Evolutionary conservation across 169 alveolate species (phyloP).

Genomic region (Cryptosporidium ryanae): DNA sequence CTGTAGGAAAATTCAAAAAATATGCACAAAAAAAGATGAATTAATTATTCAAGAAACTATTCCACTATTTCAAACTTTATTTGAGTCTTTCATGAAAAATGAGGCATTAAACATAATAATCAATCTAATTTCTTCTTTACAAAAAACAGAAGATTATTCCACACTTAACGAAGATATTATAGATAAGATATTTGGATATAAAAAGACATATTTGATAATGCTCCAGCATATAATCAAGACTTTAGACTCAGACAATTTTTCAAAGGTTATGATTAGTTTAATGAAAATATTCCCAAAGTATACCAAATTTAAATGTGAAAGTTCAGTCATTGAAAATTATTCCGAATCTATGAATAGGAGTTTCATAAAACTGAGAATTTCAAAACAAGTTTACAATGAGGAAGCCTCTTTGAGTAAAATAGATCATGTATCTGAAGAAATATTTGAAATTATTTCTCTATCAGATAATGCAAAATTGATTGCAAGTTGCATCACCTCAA

Average conservation of each 20-base stretch:
- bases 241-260: slow-evolving; percentile 31
- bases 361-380: slow-evolving; percentile 16
- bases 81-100: slow-evolving; percentile 32
- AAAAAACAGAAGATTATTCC: not conserved
- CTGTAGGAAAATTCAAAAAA: slow-evolving; percentile 62
- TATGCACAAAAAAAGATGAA: slow-evolving; percentile 53
- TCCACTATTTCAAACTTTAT: slow-evolving; percentile 19
- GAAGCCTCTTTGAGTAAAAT: not conserved
- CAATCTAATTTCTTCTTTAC: slow-evolving; percentile 11
- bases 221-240: slow-evolving; percentile 10
- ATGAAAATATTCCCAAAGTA: slow-evolving; percentile 59
- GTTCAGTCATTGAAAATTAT: not conserved
- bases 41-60: slow-evolving; percentile 39
- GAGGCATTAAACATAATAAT: slow-evolving; percentile 34
- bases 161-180: not conserved
- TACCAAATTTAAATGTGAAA: slow-evolving; percentile 6
- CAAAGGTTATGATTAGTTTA: slow-evolving; percentile 6
- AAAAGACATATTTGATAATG: slow-evolving; percentile 34
- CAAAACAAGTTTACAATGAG: not conserved
- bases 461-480: slow-evolving; percentile 52
- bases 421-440: not conserved
- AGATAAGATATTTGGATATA: not conserved
- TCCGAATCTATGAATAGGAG: slow-evolving; percentile 7
- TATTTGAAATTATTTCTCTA: slow-evolving; percentile 26
- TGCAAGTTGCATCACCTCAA: slow-evolving; percentile 9